Evolutionary conservation across 306 rosid species (phyloP).

Genomic region (Mimosa bimucronata): DNA sequence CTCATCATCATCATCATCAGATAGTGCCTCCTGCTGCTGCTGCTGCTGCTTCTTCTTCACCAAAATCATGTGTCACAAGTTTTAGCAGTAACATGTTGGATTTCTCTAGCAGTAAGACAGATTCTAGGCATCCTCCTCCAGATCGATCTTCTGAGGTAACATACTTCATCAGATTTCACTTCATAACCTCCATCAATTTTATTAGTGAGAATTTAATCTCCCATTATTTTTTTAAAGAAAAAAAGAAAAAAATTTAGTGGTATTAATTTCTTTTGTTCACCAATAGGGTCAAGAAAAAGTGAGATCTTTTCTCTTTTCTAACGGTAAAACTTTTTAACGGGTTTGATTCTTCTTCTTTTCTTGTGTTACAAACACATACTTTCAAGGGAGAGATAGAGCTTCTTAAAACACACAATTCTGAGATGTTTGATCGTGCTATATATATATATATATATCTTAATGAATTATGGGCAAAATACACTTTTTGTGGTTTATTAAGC

Average conservation of each 20-base stretch:
- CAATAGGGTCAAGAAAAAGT: neutral
- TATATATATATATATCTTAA: neutral
- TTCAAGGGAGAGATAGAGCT: neutral
- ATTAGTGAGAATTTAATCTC: neutral
- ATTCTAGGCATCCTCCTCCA: slow-evolving; percentile 49
- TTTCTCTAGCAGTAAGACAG: slow-evolving; percentile 57
- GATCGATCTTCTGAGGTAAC: slow-evolving; percentile 73
- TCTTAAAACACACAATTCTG: neutral
- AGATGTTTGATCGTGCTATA: neutral
- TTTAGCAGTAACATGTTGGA: slow-evolving; percentile 71
- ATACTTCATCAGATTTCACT: neutral
- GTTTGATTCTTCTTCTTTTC: neutral
- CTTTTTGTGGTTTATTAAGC: neutral
- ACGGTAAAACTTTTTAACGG: neutral
- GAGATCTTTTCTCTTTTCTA: neutral
- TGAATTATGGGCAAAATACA: neutral
- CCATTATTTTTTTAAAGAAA: neutral
- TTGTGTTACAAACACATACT: neutral
- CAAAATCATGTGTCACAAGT: slow-evolving; percentile 63
- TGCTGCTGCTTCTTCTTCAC: slow-evolving; percentile 44
- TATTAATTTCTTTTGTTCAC: neutral
- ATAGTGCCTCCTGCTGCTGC: slow-evolving; percentile 49
- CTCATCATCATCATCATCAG: slow-evolving; percentile 57
- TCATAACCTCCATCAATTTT: neutral
- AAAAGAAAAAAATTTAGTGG: neutral